These are phyloP conservation scores for Metarhizium sp. DNA, from an alignment of 2,329 filamentous ascomycete species.

Conservation along the genomic window DNA sequence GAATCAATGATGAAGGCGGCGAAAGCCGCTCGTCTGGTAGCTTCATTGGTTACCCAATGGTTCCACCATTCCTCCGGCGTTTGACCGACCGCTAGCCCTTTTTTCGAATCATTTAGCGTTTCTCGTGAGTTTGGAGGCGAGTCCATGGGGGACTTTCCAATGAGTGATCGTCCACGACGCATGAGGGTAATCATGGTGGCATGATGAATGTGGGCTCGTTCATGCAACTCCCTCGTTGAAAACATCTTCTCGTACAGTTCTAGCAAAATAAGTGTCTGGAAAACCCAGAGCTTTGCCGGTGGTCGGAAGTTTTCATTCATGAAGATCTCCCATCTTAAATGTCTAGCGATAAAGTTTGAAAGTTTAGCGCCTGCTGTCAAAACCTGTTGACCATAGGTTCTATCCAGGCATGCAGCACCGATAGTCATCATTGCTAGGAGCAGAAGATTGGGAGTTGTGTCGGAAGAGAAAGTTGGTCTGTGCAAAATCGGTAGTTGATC, in stretches of 20 bases:
- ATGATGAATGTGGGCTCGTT: slow-evolving; percentile 92
- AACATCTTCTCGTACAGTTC: slow-evolving; percentile 99
- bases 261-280: slow-evolving; percentile 79
- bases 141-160: slow-evolving; percentile 75
- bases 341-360: slow-evolving; percentile 84
- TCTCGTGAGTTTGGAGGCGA: slow-evolving; percentile 66
- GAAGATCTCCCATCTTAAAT: slow-evolving; percentile 93
- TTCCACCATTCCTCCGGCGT: slow-evolving; percentile 90
- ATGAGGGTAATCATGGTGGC: slow-evolving; percentile 92
- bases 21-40: slow-evolving; percentile 82
- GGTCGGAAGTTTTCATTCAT: slow-evolving; percentile 84
- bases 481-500: slow-evolving; percentile 91
- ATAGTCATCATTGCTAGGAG: slow-evolving; percentile 87
- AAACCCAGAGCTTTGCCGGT: slow-evolving; percentile 91
- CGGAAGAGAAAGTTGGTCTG: slow-evolving; percentile 84
- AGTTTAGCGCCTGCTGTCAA: slow-evolving; percentile 72
- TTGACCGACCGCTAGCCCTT: slow-evolving; percentile 56
- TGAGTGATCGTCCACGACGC: slow-evolving; percentile 84
- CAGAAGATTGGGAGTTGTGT: slow-evolving; percentile 75
- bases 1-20: slow-evolving; percentile 93
- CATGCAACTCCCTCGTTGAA: slow-evolving; percentile 81
- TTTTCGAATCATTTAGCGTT: slow-evolving; percentile 39
- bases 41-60: slow-evolving; percentile 90
- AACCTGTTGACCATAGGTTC: slow-evolving; percentile 63
- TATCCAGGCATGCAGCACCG: slow-evolving; percentile 82